A percentile compares a stretch with the other conserved stretches of the same genome.
Conservation (phyloP, 306 rosid species). For the Castanospermum australe region DNA sequence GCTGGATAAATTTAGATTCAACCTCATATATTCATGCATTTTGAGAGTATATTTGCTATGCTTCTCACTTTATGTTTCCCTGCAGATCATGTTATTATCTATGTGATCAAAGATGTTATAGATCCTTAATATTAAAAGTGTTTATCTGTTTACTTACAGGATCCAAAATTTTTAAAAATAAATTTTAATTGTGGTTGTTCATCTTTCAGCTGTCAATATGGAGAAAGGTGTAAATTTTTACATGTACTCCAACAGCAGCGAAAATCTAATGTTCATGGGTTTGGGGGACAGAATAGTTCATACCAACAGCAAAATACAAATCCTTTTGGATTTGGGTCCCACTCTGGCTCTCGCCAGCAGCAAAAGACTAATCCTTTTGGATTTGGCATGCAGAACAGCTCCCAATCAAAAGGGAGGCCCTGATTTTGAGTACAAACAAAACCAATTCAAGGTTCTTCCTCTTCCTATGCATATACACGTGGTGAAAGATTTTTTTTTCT, state of each 20-base stretch:
- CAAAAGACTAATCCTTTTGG: slow-evolving; percentile 75
- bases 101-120: not conserved
- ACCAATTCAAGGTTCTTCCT: slow-evolving; percentile 59
- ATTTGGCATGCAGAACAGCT: slow-evolving; percentile 61
- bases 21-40: not conserved
- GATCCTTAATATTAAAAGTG: not conserved
- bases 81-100: not conserved
- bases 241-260: slow-evolving; percentile 59
- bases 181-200: not conserved
- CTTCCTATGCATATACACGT: not conserved
- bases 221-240: slow-evolving; percentile 64
- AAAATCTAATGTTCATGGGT: slow-evolving; percentile 35
- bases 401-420: slow-evolving; percentile 35
- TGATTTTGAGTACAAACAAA: slow-evolving; percentile 43
- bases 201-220: slow-evolving; percentile 70
- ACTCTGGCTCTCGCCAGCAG: slow-evolving; percentile 39
- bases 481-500: not conserved
- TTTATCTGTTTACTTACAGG: not conserved
- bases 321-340: slow-evolving; percentile 57
- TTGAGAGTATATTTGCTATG: not conserved
- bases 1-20: not conserved
- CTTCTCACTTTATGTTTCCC: not conserved
- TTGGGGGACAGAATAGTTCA: slow-evolving; percentile 32
- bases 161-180: not conserved
- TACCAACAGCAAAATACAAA: slow-evolving; percentile 31